phyloP scores from a whole-genome alignment of 2,329 filamentous ascomycete species.

The Monosporascus sp. region DNA sequence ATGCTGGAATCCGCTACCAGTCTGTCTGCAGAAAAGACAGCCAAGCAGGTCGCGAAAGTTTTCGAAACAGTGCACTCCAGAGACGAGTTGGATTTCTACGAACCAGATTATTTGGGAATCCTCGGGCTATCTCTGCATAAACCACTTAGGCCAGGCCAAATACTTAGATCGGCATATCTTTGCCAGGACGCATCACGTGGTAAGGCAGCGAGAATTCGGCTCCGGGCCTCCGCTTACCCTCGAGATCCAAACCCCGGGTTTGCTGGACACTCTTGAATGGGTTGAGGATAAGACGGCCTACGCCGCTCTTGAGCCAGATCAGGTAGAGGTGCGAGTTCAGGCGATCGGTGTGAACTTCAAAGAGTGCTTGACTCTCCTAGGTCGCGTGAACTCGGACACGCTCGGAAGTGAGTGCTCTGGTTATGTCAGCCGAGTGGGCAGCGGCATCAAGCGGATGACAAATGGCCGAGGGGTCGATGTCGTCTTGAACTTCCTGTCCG shows the following conservation, averaged over 20 bases:
- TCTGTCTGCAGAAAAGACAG: too few relatives aligned
- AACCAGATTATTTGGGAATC: too few relatives aligned
- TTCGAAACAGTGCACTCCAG: too few relatives aligned
- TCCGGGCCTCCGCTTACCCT: constrained; percentile 5
- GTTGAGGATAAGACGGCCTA: constrained; percentile 2
- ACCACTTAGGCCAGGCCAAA: too few relatives aligned
- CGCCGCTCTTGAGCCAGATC: constrained; percentile 5
- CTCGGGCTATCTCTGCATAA: too few relatives aligned
- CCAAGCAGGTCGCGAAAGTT: too few relatives aligned
- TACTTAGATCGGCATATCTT: background rate
- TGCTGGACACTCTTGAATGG: constrained; percentile 6
- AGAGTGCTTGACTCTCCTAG: constrained; percentile 7
- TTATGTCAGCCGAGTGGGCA: constrained; percentile 8
- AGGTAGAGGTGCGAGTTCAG: background rate
- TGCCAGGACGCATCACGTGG: background rate
- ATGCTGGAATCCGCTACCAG: too few relatives aligned
- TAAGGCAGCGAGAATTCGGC: too few relatives aligned
- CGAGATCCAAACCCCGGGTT: constrained; percentile 4
- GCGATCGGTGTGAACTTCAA: constrained; percentile 8
- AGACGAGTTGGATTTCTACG: too few relatives aligned
- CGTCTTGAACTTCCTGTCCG: constrained; percentile 13
- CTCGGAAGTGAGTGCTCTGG: constrained; percentile 10
- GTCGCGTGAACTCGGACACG: constrained; percentile 4
- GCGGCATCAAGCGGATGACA: background rate
- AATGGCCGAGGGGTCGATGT: constrained; percentile 11